A percentile compares a stretch with the other conserved stretches of the same genome.
phyloP scores from a whole-genome alignment of 768 basidiomycete genomes.

The Lentinula raphanica region DNA sequence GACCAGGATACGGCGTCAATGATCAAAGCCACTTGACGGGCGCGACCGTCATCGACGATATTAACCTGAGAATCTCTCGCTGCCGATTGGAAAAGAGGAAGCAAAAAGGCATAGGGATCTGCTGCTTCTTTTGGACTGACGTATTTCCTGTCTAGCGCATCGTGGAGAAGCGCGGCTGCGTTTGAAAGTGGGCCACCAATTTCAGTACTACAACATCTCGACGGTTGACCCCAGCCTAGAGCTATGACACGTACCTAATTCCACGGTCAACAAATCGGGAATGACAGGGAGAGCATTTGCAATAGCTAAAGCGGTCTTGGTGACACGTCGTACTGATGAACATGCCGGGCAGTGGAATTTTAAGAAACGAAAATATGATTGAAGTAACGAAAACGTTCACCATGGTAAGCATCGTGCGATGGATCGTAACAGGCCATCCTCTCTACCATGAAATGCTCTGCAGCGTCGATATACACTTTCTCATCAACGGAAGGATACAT shows the following conservation, averaged over 20 bases:
- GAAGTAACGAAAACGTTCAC: slow-evolving; percentile 27
- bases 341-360: neutral
- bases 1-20: slow-evolving; percentile 83
- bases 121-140: slow-evolving; percentile 49
- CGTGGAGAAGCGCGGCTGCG: slow-evolving; percentile 79
- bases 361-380: neutral
- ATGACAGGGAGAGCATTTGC: slow-evolving; percentile 43
- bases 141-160: slow-evolving; percentile 85
- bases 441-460: slow-evolving; percentile 65
- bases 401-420: slow-evolving; percentile 77
- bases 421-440: slow-evolving; percentile 77
- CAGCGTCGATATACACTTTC: slow-evolving; percentile 45
- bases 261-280: slow-evolving; percentile 72
- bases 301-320: slow-evolving; percentile 68
- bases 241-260: slow-evolving; percentile 41
- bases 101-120: slow-evolving; percentile 62
- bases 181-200: neutral
- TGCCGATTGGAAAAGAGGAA: slow-evolving; percentile 55
- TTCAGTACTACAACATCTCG: no score
- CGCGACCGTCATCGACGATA: slow-evolving; percentile 57
- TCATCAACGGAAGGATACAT: slow-evolving; percentile 56
- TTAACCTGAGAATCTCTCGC: slow-evolving; percentile 42
- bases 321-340: slow-evolving; percentile 82
- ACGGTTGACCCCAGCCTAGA: no score
- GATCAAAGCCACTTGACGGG: slow-evolving; percentile 49